Evolutionary conservation across 805 yeast genomes (phyloP).

Genomic region (Kuraishia ogatae): DNA sequence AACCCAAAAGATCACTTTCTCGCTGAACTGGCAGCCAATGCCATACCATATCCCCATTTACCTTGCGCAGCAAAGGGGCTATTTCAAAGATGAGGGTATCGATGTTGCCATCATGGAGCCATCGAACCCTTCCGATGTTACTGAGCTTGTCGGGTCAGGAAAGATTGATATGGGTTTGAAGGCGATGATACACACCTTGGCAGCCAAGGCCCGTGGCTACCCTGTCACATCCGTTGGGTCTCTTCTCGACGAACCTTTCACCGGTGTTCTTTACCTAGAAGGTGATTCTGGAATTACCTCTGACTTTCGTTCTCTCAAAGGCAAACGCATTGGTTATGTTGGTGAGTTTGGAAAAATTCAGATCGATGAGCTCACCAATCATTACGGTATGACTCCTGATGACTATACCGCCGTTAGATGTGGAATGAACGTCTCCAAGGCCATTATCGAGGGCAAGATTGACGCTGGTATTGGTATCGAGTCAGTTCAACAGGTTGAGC

Average conservation of each 20-base stretch:
- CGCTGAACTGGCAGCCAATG: constrained; percentile 45
- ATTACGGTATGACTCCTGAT: constrained; percentile 45
- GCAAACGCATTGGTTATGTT: constrained; percentile 46
- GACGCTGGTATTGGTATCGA: constrained; percentile 54
- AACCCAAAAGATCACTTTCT: constrained; percentile 40
- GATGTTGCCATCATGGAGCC: constrained; percentile 47
- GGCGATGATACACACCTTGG: constrained; percentile 53
- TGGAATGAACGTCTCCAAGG: constrained; percentile 52
- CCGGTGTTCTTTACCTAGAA: constrained; percentile 43
- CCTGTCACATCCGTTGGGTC: constrained; percentile 50
- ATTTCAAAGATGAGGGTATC: constrained; percentile 39
- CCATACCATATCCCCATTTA: constrained; percentile 49
- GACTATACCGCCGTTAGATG: constrained; percentile 52
- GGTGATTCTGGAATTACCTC: constrained; percentile 37
- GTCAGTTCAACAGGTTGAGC: constrained; percentile 50
- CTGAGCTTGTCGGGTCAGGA: constrained; percentile 48
- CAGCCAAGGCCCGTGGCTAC: constrained; percentile 51
- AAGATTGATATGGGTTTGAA: constrained; percentile 51
- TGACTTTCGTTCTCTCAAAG: constrained; percentile 43
- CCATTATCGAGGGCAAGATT: constrained; percentile 44
- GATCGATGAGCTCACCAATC: constrained; percentile 44
- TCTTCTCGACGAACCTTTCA: constrained; percentile 47
- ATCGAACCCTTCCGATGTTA: constrained; percentile 49
- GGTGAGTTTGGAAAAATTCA: constrained; percentile 55
- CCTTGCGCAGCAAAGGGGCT: constrained; percentile 41